A percentile compares a stretch with the other conserved stretches of the same genome.
Conservation (phyloP, 352 stramenopile species). For the Phytophthora citricola region DNA sequence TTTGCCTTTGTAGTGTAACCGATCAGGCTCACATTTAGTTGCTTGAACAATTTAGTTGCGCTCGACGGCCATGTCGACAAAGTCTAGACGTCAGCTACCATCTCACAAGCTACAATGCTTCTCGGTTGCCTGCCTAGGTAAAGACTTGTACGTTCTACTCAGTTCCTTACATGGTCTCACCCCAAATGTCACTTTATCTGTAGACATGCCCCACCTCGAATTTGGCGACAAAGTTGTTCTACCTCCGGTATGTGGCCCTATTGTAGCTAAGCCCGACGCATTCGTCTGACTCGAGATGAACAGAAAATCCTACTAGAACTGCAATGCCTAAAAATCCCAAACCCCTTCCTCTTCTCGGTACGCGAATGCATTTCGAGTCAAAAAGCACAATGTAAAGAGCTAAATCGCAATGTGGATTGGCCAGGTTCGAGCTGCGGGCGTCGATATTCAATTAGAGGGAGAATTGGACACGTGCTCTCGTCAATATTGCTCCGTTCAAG, state of each 20-base stretch:
- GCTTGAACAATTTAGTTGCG: neutral
- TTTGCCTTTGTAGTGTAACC: neutral
- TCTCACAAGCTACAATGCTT: conserved; percentile 60
- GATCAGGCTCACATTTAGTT: conserved; percentile 1
- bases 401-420: neutral
- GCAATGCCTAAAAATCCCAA: conserved; percentile 59
- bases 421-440: conserved; percentile 7
- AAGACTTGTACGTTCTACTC: neutral
- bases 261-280: neutral
- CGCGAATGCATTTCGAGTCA: neutral
- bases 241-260: conserved; percentile 39
- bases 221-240: conserved; percentile 75
- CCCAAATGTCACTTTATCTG: neutral
- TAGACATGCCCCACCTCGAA: conserved; percentile 70
- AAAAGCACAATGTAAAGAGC: neutral
- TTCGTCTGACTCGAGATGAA: conserved; percentile 1
- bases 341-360: conserved; percentile 64
- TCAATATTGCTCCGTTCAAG: conserved; percentile 69
- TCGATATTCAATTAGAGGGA: conserved; percentile 24
- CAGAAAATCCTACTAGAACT: conserved; percentile 64
- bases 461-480: neutral
- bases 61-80: neutral
- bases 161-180: neutral
- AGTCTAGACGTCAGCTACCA: conserved; percentile 11
- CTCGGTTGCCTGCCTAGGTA: conserved; percentile 66